These are phyloP conservation scores for Tetrapisispora iriomotensis DNA, from an alignment of 805 yeast genomes.

Conservation along the genomic window DNA sequence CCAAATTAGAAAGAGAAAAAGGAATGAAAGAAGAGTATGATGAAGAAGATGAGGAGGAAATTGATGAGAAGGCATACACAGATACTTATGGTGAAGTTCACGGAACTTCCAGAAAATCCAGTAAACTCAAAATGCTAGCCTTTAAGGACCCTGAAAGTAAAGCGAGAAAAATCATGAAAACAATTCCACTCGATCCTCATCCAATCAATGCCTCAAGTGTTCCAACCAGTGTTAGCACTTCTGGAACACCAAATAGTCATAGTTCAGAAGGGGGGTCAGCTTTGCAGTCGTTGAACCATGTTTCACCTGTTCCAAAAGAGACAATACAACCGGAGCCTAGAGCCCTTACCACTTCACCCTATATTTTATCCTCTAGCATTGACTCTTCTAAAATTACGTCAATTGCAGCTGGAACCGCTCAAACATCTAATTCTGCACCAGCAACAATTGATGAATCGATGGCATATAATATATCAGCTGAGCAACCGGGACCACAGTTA, in stretches of 20 bases:
- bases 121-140: conserved; percentile 26
- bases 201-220: conserved; percentile 41
- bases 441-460: background rate
- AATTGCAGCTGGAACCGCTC: background rate
- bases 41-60: conserved; percentile 30
- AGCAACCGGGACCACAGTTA: background rate
- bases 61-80: conserved; percentile 20
- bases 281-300: background rate
- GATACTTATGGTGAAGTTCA: background rate
- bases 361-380: background rate
- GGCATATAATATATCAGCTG: background rate
- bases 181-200: conserved; percentile 75
- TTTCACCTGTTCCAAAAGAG: too few species aligned
- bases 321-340: background rate
- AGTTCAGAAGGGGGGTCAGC: conserved; percentile 1
- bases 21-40: conserved; percentile 8
- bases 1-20: conserved; percentile 40
- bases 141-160: conserved; percentile 56
- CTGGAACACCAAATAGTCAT: conserved; percentile 1
- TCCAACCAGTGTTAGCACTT: background rate
- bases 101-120: background rate
- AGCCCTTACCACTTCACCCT: background rate
- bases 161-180: conserved; percentile 64
- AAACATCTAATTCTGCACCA: conserved; percentile 1
- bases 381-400: background rate